Percentiles rank a stretch among this genome's conserved stretches.
Conservation (phyloP, 1,284 basidiomycete genomes). For the Somion occarium region DNA sequence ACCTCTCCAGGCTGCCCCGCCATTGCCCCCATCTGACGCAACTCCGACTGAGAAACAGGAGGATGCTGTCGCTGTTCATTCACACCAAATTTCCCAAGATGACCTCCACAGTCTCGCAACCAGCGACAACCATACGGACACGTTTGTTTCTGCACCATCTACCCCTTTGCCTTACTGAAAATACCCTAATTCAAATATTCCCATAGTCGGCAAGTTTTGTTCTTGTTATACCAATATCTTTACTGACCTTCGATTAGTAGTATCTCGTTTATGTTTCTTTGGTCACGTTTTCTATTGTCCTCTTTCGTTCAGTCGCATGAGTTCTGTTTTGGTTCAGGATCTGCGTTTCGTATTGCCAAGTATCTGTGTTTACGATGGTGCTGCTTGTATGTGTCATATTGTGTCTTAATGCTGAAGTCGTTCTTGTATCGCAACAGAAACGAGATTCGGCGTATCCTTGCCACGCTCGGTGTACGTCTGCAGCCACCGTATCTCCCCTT, state of each 20-base stretch:
- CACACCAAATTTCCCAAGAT: not conserved
- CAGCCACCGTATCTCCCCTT: not conserved
- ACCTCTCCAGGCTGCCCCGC: constrained; percentile 14
- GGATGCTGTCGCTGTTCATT: not conserved
- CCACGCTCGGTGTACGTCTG: not conserved
- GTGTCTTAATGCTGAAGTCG: not conserved
- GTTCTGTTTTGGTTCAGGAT: not conserved
- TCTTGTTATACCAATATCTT: not conserved
- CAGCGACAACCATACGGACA: constrained; percentile 4
- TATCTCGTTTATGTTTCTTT: not conserved
- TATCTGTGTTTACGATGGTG: not conserved
- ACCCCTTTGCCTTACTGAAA: constrained; percentile 4
- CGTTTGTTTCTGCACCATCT: constrained; percentile 9
- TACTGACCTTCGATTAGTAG: not conserved
- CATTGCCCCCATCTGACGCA: constrained; percentile 9
- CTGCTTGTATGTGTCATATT: not conserved
- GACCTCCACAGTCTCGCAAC: constrained; percentile 1
- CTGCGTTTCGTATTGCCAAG: not conserved
- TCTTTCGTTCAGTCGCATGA: not conserved
- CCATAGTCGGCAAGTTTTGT: not conserved
- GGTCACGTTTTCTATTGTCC: not conserved
- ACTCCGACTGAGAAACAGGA: not conserved
- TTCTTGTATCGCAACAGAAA: not conserved
- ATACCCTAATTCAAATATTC: not conserved
- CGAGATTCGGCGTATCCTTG: not conserved